These are phyloP conservation scores for Coriaria nepalensis DNA, from an alignment of 306 rosid genomes.

Conservation along the genomic window DNA sequence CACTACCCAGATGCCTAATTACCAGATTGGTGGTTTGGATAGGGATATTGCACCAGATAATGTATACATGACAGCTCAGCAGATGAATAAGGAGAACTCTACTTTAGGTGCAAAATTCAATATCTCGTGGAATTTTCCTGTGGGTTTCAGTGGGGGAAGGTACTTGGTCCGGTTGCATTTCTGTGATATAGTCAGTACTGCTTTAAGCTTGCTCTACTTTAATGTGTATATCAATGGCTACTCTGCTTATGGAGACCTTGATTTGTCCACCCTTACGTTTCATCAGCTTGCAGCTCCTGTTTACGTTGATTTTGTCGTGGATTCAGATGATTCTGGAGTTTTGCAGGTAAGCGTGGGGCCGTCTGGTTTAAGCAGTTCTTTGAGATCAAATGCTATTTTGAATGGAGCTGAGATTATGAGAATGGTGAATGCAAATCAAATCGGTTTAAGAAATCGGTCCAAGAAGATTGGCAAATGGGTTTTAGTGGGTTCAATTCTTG, in stretches of 20 bases:
- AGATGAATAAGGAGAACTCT: slow-evolving; percentile 57
- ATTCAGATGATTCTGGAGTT: slow-evolving; percentile 42
- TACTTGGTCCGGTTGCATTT: slow-evolving; percentile 80
- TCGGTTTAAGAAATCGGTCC: slow-evolving; percentile 4
- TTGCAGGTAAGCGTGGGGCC: slow-evolving; percentile 76
- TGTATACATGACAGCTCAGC: slow-evolving; percentile 81
- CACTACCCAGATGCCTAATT: slow-evolving; percentile 48
- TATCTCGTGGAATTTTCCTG: slow-evolving; percentile 72
- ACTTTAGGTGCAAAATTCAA: slow-evolving; percentile 43
- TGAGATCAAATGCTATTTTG: slow-evolving; percentile 65
- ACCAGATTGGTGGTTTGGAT: slow-evolving; percentile 49
- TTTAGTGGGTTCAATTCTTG: slow-evolving; percentile 44
- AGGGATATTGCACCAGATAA: slow-evolving; percentile 70
- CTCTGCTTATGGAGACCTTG: slow-evolving; percentile 63
- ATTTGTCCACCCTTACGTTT: slow-evolving; percentile 45
- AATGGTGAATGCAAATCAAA: slow-evolving; percentile 30
- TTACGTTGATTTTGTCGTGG: slow-evolving; percentile 63
- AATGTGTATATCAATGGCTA: slow-evolving; percentile 69
- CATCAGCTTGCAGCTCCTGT: slow-evolving; percentile 63
- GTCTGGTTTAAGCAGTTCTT: slow-evolving; percentile 55
- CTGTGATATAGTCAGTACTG: slow-evolving; percentile 71
- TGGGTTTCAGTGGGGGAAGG: slow-evolving; percentile 23
- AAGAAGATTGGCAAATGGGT: slow-evolving; percentile 34
- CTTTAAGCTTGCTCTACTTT: slow-evolving; percentile 54
- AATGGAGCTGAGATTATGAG: slow-evolving; percentile 98